Evolutionary conservation across 2,329 filamentous ascomycete species (phyloP).

Genomic region (Ophiostoma piceae): DNA sequence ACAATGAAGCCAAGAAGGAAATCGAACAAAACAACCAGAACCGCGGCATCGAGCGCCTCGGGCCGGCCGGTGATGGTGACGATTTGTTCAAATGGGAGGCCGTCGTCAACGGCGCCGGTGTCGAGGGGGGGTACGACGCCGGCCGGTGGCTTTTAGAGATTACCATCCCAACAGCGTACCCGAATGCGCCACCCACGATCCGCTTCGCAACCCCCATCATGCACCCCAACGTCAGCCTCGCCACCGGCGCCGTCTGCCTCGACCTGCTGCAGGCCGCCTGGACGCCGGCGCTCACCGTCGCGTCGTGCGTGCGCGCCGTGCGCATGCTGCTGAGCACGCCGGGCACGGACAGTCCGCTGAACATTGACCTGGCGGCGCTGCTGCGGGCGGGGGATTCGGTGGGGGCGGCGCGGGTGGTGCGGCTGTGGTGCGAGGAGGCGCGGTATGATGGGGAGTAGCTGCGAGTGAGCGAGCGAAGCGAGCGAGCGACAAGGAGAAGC

Average conservation of each 20-base stretch:
- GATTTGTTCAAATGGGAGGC: slow-evolving; percentile 55
- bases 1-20: not conserved
- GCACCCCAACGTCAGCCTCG: slow-evolving; percentile 68
- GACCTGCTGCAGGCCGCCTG: slow-evolving; percentile 76
- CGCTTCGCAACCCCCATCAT: slow-evolving; percentile 77
- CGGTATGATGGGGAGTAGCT: slow-evolving; percentile 41
- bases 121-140: slow-evolving; percentile 53
- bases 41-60: slow-evolving; percentile 53
- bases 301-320: slow-evolving; percentile 66
- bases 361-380: slow-evolving; percentile 71
- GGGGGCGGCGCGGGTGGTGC: slow-evolving; percentile 63
- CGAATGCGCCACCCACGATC: slow-evolving; percentile 69
- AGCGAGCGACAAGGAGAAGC: too few relatives aligned
- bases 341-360: slow-evolving; percentile 69
- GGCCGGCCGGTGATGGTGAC: slow-evolving; percentile 46
- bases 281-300: slow-evolving; percentile 80
- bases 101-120: slow-evolving; percentile 54
- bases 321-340: slow-evolving; percentile 64
- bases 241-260: slow-evolving; percentile 86
- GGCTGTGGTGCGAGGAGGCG: slow-evolving; percentile 59
- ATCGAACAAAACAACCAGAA: slow-evolving; percentile 23
- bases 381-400: slow-evolving; percentile 62
- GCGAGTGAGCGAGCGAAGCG: too few relatives aligned
- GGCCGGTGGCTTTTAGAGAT: slow-evolving; percentile 83
- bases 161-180: slow-evolving; percentile 70